Evolutionary conservation across 768 basidiomycete species (phyloP), one percentile per base, ranked within the genome.

Genomic region (Mycena vitilis): DNA sequence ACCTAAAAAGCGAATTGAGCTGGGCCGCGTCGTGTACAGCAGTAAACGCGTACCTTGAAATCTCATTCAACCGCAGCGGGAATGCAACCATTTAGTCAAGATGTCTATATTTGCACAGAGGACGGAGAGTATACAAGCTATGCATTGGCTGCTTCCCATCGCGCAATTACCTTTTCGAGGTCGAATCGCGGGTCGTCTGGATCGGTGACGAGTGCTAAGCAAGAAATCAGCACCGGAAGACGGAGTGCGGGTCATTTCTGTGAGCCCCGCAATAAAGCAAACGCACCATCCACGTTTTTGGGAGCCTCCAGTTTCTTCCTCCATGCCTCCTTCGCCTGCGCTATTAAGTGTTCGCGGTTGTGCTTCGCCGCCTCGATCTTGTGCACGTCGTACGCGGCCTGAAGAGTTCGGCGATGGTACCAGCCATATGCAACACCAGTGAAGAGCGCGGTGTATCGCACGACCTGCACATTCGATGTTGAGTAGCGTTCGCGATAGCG

Each of bases 171-270:
- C 81, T 95, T 95, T 86, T 99, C 97, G 78, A 98, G 85, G 85
- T 98, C 96, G 81, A 98, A 99, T 71, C 88, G 89, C 60, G 97
- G 95, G 81, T 98, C 91, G 74, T 98, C 97, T 48, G 96, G 94
- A 85, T 99, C 90, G 71, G 95, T 92, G 72, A 98, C 84, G 60
- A 65, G 60, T 55, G 57, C 56, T 40, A 59, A 49, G 51, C 66
- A 44, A 15, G 1, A 25, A 6, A 23, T 52, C 59, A 65, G 59
- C 25, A 63, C 56, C 56, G 49, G 48, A 55, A 42, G 55, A 49
- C 20, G 36, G 47, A 65, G 55, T 61, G 55, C 40, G 63, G 51
- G 66, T 45, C 68, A 18, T 2, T 36, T 2, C 18, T 4, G 49
- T 20, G 36, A 18, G n/a, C 45, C n/a, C 15, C 30, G 52, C 57